phyloP scores from a whole-genome alignment of 1,139 yeast genomes.

The Hyphopichia buzzinii region DNA sequence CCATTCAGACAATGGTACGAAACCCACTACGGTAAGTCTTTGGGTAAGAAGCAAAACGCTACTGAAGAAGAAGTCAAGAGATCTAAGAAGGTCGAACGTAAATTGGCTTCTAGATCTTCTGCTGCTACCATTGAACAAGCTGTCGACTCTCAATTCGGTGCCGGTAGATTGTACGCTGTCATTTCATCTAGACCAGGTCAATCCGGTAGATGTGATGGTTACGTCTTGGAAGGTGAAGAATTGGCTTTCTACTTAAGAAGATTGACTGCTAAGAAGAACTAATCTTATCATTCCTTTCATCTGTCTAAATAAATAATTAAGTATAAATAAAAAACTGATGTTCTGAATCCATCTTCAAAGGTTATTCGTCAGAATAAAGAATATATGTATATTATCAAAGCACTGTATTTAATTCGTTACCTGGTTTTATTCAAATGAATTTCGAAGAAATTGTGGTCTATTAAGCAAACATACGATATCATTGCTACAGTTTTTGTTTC shows the following conservation, averaged over 20 bases:
- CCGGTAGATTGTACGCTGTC: conserved; percentile 98
- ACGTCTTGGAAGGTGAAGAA: conserved; percentile 99
- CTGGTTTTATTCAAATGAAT: too few species aligned
- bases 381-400: too few species aligned
- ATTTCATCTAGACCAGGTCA: conserved; percentile 99
- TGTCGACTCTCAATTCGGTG: conserved; percentile 93
- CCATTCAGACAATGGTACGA: conserved; percentile 99
- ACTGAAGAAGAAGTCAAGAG: conserved; percentile 52
- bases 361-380: not conserved
- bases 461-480: not conserved
- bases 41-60: conserved; percentile 78
- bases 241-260: conserved; percentile 99
- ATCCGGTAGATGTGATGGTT: conserved; percentile 99
- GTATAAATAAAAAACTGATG: not conserved
- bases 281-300: conserved; percentile 31
- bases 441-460: too few species aligned
- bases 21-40: conserved; percentile 92
- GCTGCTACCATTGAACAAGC: conserved; percentile 83
- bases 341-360: not conserved
- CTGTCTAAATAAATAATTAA: not conserved
- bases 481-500: not conserved
- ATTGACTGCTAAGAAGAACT: conserved; percentile 94
- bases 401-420: too few species aligned
- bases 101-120: conserved; percentile 88
- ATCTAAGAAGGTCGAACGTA: conserved; percentile 85